Percentiles rank a stretch among this genome's conserved stretches.
Evolutionary conservation across 225 moss, liverwort and hornwort species (phyloP).

Genomic region (Pseudisothecium myosuroides): DNA sequence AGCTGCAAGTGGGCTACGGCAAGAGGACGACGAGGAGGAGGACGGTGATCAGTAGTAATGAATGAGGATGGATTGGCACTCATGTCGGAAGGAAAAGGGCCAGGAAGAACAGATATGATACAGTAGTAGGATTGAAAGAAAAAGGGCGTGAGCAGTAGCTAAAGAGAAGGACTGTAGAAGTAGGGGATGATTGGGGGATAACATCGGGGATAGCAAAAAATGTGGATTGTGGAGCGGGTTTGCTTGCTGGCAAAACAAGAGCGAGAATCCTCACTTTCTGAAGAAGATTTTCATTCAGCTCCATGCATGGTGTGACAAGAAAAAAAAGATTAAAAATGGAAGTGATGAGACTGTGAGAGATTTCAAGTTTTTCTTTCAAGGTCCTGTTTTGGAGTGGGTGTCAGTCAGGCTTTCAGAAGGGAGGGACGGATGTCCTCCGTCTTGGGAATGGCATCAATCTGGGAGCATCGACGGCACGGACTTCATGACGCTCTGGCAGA

Average conservation of each 20-base stretch:
- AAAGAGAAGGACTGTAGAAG: background rate
- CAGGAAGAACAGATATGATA: background rate
- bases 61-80: background rate
- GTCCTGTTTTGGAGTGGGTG: background rate
- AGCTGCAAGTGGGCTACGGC: background rate
- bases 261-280: background rate
- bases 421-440: background rate
- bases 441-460: background rate
- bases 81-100: background rate
- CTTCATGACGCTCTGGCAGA: background rate
- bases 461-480: background rate
- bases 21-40: background rate
- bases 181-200: background rate
- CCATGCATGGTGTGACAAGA: too few relatives aligned
- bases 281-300: too few relatives aligned
- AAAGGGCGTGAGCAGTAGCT: background rate
- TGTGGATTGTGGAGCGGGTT: background rate
- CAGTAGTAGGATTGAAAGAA: background rate
- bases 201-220: background rate
- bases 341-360: too few relatives aligned
- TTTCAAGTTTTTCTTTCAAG: background rate
- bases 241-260: background rate
- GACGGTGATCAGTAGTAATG: background rate
- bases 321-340: background rate
- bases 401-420: background rate